Percentiles rank a stretch among this genome's conserved stretches.
Evolutionary conservation across 2,329 filamentous ascomycete genomes (phyloP).

Genomic region (Alternaria sp.): DNA sequence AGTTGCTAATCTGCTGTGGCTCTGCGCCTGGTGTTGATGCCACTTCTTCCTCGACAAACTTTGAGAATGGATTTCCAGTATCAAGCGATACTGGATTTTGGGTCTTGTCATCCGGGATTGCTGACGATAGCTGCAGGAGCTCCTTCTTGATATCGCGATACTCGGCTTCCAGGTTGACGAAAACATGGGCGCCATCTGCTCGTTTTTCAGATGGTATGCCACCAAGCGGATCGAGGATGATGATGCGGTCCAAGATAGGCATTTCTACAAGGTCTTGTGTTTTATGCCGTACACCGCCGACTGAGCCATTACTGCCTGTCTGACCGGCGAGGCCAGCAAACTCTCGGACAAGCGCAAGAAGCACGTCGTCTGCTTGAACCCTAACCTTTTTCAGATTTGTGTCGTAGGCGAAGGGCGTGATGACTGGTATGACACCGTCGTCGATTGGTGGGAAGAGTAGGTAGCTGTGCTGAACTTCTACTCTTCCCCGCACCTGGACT

Average conservation of each 20-base stretch:
- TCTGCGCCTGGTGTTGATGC: constrained; percentile 26
- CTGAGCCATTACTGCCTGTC: constrained; percentile 17
- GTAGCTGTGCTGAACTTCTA: constrained; percentile 55
- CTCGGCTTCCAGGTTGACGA: constrained; percentile 94
- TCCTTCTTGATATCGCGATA: constrained; percentile 74
- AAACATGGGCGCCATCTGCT: constrained; percentile 75
- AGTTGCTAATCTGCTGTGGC: constrained; percentile 22
- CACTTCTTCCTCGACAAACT: constrained; percentile 49
- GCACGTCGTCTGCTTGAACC: constrained; percentile 68
- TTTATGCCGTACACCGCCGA: constrained; percentile 30
- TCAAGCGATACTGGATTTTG: constrained; percentile 28
- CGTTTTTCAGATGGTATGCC: constrained; percentile 76
- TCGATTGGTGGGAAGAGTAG: constrained; percentile 72
- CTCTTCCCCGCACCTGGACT: constrained; percentile 46
- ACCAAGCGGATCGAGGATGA: constrained; percentile 86
- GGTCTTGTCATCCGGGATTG: constrained; percentile 18
- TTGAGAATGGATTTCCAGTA: constrained; percentile 56
- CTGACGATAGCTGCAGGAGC: constrained; percentile 54
- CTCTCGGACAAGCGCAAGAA: constrained; percentile 80
- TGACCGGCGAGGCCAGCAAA: constrained; percentile 70
- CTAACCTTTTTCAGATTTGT: constrained; percentile 54
- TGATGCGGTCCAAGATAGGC: constrained; percentile 76
- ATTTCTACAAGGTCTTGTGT: constrained; percentile 41
- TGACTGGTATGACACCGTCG: constrained; percentile 74
- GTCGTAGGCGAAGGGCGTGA: constrained; percentile 71